phyloP scores from a whole-genome alignment of 306 rosid genomes.

The Cicer arietinum region DNA sequence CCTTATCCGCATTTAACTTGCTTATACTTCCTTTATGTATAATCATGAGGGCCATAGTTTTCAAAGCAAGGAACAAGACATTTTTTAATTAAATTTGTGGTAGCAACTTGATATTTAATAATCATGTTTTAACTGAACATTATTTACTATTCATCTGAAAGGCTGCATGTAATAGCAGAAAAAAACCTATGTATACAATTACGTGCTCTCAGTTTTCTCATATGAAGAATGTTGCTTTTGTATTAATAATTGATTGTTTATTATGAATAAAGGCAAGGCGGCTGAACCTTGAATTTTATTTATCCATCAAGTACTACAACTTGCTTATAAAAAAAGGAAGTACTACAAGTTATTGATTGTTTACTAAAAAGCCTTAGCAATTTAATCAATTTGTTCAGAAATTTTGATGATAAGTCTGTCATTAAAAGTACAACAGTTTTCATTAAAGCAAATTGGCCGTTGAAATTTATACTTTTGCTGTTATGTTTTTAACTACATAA shows the following conservation, averaged over 20 bases:
- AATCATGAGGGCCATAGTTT: conserved; percentile 32
- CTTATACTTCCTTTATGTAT: conserved; percentile 23
- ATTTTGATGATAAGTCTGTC: conserved; percentile 9
- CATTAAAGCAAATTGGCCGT: background rate
- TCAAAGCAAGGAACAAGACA: conserved; percentile 16
- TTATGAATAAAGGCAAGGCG: conserved; percentile 14
- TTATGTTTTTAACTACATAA: background rate
- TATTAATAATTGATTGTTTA: background rate
- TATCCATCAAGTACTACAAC: background rate
- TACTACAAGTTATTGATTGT: conserved; percentile 11
- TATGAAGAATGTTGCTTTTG: conserved; percentile 20
- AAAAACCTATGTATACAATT: conserved; percentile 22
- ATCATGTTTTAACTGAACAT: background rate
- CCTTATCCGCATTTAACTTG: conserved; percentile 15
- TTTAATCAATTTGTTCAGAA: conserved; percentile 5
- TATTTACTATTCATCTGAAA: conserved; percentile 28
- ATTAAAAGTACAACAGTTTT: conserved; percentile 9
- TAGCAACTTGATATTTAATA: background rate
- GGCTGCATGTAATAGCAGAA: conserved; percentile 13
- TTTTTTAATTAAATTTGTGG: conserved; percentile 17
- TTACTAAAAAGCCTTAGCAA: background rate
- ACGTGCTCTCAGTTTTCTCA: conserved; percentile 32
- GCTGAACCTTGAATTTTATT: conserved; percentile 7
- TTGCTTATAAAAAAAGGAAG: background rate
- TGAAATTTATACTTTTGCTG: background rate